These are phyloP conservation scores for Phytophthora cryptogea DNA, from an alignment of 352 stramenopile species.

Conservation along the genomic window DNA sequence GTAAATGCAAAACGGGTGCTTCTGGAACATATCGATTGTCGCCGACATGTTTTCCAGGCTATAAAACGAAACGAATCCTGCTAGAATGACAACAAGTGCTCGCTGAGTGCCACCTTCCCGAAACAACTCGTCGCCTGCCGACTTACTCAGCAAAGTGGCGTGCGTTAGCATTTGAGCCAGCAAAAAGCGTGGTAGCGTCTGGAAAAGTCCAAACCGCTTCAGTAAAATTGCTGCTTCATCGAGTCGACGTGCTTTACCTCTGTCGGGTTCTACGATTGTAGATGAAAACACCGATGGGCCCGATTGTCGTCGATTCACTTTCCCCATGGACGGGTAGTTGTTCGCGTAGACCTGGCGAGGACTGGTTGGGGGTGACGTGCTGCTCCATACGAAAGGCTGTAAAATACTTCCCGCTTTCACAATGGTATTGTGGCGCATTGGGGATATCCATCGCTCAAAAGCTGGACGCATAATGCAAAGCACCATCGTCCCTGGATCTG, in stretches of 20 bases:
- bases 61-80: slow-evolving; percentile 63
- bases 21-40: slow-evolving; percentile 66
- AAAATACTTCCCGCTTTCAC: slow-evolving; percentile 49
- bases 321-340: slow-evolving; percentile 7
- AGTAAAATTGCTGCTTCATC: slow-evolving; percentile 44
- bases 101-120: slow-evolving; percentile 45
- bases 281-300: slow-evolving; percentile 24
- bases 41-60: slow-evolving; percentile 61
- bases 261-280: slow-evolving; percentile 1
- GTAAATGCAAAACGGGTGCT: slow-evolving; percentile 62
- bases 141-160: slow-evolving; percentile 36
- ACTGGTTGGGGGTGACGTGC: slow-evolving; percentile 10
- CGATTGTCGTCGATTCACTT: slow-evolving; percentile 27
- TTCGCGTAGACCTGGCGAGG: slow-evolving; percentile 7
- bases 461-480: slow-evolving; percentile 37
- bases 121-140: slow-evolving; percentile 58
- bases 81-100: slow-evolving; percentile 50
- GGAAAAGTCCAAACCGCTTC: slow-evolving; percentile 45
- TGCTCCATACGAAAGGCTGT: slow-evolving; percentile 27
- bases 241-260: slow-evolving; percentile 4
- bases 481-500: slow-evolving; percentile 41
- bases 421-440: slow-evolving; percentile 37
- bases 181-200: slow-evolving; percentile 44
- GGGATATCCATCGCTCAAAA: slow-evolving; percentile 54
- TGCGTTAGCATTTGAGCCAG: slow-evolving; percentile 44